These are phyloP conservation scores for Solanum tacnaense DNA, from an alignment of 257 asterid genomes.

Conservation along the genomic window DNA sequence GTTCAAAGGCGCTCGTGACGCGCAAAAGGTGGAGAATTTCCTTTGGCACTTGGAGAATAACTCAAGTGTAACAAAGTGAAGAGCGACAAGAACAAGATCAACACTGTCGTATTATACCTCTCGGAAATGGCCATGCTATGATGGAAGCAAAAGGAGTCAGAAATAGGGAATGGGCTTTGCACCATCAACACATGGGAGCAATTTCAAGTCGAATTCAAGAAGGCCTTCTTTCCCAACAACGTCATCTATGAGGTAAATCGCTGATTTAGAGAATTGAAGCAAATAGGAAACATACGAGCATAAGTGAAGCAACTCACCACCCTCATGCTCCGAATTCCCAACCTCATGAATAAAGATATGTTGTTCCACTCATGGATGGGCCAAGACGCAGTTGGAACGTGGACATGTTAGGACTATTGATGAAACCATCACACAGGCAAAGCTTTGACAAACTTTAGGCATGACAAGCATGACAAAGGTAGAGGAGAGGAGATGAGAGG, in stretches of 20 bases:
- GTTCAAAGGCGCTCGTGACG: background rate
- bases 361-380: background rate
- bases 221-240: background rate
- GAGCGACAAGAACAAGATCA: background rate
- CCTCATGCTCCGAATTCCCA: background rate
- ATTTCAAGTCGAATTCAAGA: background rate
- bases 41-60: background rate
- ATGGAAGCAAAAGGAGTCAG: background rate
- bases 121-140: background rate
- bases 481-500: background rate
- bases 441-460: background rate
- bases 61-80: background rate
- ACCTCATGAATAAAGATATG: background rate
- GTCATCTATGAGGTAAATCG: background rate
- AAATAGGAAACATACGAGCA: background rate
- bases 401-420: background rate
- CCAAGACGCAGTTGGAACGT: background rate
- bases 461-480: background rate
- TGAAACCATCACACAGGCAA: background rate
- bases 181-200: background rate
- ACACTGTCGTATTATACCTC: background rate
- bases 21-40: background rate
- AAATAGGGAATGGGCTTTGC: background rate
- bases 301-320: background rate
- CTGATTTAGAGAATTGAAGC: background rate